Base-by-base conservation (phyloP, 2,329 filamentous ascomycete genomes). In the Trematosphaeria pertusa region DNA sequence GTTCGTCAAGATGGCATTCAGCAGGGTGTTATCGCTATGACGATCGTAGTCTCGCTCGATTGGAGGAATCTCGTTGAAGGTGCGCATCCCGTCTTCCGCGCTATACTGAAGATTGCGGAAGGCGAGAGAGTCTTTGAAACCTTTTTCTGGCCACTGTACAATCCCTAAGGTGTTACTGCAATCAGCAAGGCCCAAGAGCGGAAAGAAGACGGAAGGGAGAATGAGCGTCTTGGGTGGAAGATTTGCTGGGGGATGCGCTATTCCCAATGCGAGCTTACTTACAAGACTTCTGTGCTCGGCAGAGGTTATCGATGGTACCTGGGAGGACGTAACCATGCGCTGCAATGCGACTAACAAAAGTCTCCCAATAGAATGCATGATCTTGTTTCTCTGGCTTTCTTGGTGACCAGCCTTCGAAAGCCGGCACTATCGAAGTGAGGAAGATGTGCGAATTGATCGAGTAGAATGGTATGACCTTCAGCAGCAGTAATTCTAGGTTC, bases 381-480 rank as follows among this genome's bases (percentile, higher is more conserved):
- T 56, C 45, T 15, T 51, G 39, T 12, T 47, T 44, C 5, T 54
- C 36, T 17, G 49, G 43, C 12, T 33, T 38, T n/a, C 22, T 34
- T 3, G 37, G 46, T 28, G 37, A 32, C 14, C 33, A 57, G 14
- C 53, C 48, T 32, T 64, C 53, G 34, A 50, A 53, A 8, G 55
- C 58, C 8, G 51, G 50, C 15, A 65, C 38, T 34, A 62, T 41
- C 3, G 52, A 50, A 4, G 42, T 54, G 12, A 66, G 43, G 39
- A 67, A 66, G 11, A 65, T 55, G n/a, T 58, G 45, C 8, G 60
- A 47, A 40, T 67, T 67, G 36, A 65, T 66, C 5, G 64, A 64
- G 33, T 52, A 46, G 10, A 66, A 46, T 11, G 64, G 64, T 12
- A 68, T 51, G 15, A 67, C 61, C 37, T 65, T 68, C 5, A 66